Conservation (phyloP, 306 rosid genomes). For the Fragaria ananassa region DNA sequence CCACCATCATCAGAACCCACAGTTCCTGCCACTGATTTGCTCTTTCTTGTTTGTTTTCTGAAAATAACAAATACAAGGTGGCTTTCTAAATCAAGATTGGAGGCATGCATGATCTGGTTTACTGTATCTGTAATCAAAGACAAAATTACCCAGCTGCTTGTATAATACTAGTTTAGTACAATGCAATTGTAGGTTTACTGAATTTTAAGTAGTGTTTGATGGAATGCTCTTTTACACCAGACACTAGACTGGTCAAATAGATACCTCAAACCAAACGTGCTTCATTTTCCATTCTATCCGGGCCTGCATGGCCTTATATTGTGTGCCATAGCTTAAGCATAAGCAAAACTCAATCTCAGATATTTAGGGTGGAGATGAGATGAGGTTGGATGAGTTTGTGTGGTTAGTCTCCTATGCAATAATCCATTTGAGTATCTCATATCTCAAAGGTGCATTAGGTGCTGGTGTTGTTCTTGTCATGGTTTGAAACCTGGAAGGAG, state of each 20-base stretch:
- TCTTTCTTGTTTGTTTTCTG: background rate
- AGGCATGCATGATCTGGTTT: slow-evolving; percentile 1
- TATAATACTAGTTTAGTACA: background rate
- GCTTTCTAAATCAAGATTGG: slow-evolving; percentile 3
- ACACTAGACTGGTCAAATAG: background rate
- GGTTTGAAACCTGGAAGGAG: background rate
- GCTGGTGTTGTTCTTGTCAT: background rate
- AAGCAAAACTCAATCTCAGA: background rate
- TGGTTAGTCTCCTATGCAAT: background rate
- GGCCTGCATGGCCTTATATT: background rate
- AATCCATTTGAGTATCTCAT: background rate
- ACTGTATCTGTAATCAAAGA: background rate
- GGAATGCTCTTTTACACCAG: no score
- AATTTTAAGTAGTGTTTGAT: background rate
- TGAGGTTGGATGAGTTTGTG: background rate
- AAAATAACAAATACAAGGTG: background rate
- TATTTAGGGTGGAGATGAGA: background rate
- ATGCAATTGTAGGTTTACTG: background rate
- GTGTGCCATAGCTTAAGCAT: background rate
- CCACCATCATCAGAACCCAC: background rate
- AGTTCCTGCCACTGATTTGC: background rate
- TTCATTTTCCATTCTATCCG: background rate
- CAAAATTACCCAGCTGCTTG: background rate
- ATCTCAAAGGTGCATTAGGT: background rate
- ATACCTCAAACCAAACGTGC: background rate